Percentiles rank a stretch among this genome's conserved stretches.
Evolutionary conservation across 225 moss, liverwort and hornwort species (phyloP).

Genomic region (Antitrichia curtipendula): DNA sequence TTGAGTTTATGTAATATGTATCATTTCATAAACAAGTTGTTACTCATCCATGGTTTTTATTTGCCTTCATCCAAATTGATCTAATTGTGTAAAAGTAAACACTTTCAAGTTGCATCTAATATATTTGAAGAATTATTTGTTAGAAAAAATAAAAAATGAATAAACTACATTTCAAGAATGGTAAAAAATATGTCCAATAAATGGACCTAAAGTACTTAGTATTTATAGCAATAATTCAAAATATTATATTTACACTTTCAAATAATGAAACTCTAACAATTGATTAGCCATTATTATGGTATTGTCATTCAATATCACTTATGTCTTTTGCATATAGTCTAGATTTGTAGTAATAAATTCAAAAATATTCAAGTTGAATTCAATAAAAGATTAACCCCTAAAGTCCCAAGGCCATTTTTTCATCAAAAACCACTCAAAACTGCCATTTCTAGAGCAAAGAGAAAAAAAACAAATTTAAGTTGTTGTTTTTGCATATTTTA

Average conservation of each 20-base stretch:
- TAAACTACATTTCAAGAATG: neutral
- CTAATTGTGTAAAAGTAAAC: neutral
- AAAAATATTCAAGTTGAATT: neutral
- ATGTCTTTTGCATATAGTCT: neutral
- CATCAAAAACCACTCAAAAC: too few species aligned
- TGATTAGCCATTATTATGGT: neutral
- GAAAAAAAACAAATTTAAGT: too few species aligned
- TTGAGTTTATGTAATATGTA: neutral
- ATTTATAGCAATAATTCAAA: neutral
- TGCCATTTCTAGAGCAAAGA: too few species aligned
- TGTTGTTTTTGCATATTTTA: too few species aligned
- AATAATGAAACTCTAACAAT: neutral
- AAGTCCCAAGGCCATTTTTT: too few species aligned
- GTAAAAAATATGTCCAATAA: neutral
- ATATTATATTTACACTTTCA: too few species aligned
- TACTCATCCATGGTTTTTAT: neutral
- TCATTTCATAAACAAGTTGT: neutral
- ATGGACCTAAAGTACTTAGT: rapidly evolving
- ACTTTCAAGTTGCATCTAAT: neutral
- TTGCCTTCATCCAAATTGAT: neutral
- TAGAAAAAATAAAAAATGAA: too few species aligned
- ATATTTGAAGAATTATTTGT: neutral
- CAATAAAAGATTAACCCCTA: neutral
- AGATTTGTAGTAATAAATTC: neutral
- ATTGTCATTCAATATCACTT: neutral